Evolutionary conservation across 1,139 yeast species (phyloP).

Genomic region (Hanseniaspora uvarum): DNA sequence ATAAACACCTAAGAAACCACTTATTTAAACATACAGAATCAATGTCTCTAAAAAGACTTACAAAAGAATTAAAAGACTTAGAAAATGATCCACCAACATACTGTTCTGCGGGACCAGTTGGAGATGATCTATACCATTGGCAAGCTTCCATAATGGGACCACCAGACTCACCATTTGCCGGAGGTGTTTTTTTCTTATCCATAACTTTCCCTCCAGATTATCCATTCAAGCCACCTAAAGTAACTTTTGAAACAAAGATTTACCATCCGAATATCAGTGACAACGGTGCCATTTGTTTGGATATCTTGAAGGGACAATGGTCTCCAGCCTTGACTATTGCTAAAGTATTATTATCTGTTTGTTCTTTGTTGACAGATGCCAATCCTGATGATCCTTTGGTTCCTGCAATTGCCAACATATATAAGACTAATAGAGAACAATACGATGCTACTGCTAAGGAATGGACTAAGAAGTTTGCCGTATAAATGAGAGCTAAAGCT

Average conservation of each 20-base stretch:
- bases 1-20: no score
- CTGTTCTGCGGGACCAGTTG: conserved; percentile 98
- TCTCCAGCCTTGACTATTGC: conserved; percentile 77
- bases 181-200: conserved; percentile 83
- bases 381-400: conserved; percentile 98
- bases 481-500: conserved; percentile 36
- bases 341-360: conserved; percentile 76
- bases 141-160: conserved; percentile 97
- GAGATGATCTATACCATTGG: conserved; percentile 93
- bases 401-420: conserved; percentile 94
- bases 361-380: conserved; percentile 89
- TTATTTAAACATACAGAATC: background rate
- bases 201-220: conserved; percentile 84
- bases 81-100: conserved; percentile 99
- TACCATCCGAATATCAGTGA: conserved; percentile 66
- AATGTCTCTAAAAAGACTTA: conserved; percentile 90
- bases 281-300: conserved; percentile 41
- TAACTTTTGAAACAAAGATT: conserved; percentile 54
- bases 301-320: conserved; percentile 50
- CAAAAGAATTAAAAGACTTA: conserved; percentile 87
- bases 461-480: conserved; percentile 98
- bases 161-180: conserved; percentile 84
- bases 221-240: conserved; percentile 53
- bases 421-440: conserved; percentile 87
- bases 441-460: conserved; percentile 97